Evolutionary conservation across 768 basidiomycete genomes (phyloP).

Genomic region (Mycena vitilis): DNA sequence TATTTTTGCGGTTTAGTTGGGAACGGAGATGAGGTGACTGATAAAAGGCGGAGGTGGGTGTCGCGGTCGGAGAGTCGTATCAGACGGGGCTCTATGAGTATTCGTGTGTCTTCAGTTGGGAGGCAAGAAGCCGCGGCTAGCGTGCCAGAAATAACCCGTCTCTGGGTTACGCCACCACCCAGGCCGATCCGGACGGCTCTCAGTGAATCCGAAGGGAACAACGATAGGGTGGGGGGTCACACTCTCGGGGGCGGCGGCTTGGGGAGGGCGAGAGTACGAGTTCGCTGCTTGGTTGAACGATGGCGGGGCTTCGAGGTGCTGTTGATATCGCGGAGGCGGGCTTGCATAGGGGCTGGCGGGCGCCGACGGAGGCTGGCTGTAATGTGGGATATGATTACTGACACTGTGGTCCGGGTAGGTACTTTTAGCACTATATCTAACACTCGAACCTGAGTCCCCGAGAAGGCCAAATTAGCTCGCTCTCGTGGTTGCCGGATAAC

Average conservation of each 20-base stretch:
- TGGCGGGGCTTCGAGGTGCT: not conserved
- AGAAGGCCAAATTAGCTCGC: not conserved
- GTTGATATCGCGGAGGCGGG: constrained; percentile 10
- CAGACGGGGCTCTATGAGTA: too few relatives aligned
- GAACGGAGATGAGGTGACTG: too few relatives aligned
- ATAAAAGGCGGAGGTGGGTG: too few relatives aligned
- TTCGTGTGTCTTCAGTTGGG: too few relatives aligned
- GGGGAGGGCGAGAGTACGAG: not conserved
- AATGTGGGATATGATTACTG: constrained; percentile 24
- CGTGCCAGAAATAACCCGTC: constrained; percentile 33
- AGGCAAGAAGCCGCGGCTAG: not conserved
- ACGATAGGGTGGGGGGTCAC: constrained; percentile 22
- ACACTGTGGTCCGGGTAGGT: constrained; percentile 13
- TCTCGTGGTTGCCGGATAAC: not conserved
- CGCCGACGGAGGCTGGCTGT: not conserved
- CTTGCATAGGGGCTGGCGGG: not conserved
- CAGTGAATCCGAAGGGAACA: constrained; percentile 30
- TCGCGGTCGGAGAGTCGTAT: too few relatives aligned
- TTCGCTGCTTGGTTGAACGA: not conserved
- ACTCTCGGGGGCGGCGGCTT: constrained; percentile 11
- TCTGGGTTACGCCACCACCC: constrained; percentile 28
- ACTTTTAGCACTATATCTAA: constrained; percentile 19
- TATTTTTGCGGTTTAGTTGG: too few relatives aligned
- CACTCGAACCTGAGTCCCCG: not conserved
- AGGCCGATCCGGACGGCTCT: constrained; percentile 13